Evolutionary conservation across 805 yeast species (phyloP), one percentile per base, ranked within the genome.

Genomic region (Starmera quercuum): DNA sequence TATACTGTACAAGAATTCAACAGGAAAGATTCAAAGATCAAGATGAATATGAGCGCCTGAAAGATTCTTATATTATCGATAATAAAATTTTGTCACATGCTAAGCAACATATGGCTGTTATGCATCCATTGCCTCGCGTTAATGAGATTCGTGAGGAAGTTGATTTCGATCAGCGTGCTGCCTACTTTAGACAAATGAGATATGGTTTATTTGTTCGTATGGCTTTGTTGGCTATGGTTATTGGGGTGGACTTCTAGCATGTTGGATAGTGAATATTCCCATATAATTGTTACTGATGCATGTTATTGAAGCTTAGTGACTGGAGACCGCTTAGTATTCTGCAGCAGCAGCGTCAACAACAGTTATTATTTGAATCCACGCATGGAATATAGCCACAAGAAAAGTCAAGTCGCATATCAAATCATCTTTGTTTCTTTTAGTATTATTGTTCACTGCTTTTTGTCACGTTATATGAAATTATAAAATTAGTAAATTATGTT

Each of bases 101-200:
- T 50, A 92, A 94, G 68, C 87, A 86, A 60, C 96, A 92, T 65
- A 92, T 92, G 97, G 86, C 96, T 61, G 83, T 92, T 44, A 82
- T 92, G 95, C 99, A 92, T 61, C 99, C 99, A 59, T 75, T 92
- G 52, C 99, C 99, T 58, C 83, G 99, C 64, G 88, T 86, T 45
- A 82, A 78, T 53, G 99, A 92, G 67, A 90, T 92, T 50, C 83
- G 83, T 54, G 97, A 88, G 66, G 98, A 92, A 68, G 97, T 92
- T 53, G 99, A 92, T 61, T 92, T 90, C 56, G 99, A 92, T 64
- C 97, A 90, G 63, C 83, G 99, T 63, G 97, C 98, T 45, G 97
- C 98, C 39, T 92, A 92, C 70, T 92, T 92, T 74, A 83, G 99
- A 76, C 97, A 92, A 71, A 92, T 92, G 98, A 83, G 95, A 63